Evolutionary conservation across 139 green algal genomes (phyloP), one percentile per base, ranked within the genome.

Genomic region (Microglena sp.): DNA sequence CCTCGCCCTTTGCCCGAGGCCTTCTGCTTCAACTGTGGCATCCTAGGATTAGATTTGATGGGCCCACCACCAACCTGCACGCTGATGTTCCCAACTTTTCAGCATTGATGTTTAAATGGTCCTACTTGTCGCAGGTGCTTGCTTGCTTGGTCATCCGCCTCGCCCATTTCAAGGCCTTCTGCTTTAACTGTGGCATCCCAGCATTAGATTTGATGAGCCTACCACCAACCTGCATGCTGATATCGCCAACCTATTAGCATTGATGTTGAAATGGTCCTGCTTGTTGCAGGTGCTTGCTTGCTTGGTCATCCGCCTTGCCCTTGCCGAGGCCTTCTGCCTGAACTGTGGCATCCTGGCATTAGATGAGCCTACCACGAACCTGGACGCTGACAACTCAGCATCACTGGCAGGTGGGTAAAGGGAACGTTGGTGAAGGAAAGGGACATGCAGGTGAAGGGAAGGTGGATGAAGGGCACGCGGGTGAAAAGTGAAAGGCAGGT

Each of bases 31-130:
- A 95, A 96, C 76, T 99, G 94, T 63, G 93, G 93, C 64, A 97
- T 99, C 57, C 77, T 99, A 55, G 91, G 93, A 0, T 77, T 99
- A 60, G 94, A n/a, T n/a, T n/a, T n/a, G n/a, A 99, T 70, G 94
- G 98, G 77, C 94, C 94, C 1, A 99, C 94, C 30, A 99, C 94
- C 33, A 99, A 99, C 79, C 81, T 99, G 67, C 93, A 99, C 64
- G 77, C 79, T 40, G 87, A 79, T n/a, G n/a, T n/a, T n/a, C n/a
- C n/a, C n/a, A n/a, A n/a, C n/a, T n/a, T n/a, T n/a, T n/a, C n/a
- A n/a, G n/a, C n/a, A n/a, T n/a, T n/a, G n/a, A n/a, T 50, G 40
- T 50, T 50, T 50, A 18, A 24, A 24, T 50, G 40, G 15, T 50
- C 40, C 40, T 50, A 24, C 18, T 50, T 50, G 40, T 50, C 40